phyloP scores from a whole-genome alignment of 2,329 filamentous ascomycete species.

The Septoria petroselini region DNA sequence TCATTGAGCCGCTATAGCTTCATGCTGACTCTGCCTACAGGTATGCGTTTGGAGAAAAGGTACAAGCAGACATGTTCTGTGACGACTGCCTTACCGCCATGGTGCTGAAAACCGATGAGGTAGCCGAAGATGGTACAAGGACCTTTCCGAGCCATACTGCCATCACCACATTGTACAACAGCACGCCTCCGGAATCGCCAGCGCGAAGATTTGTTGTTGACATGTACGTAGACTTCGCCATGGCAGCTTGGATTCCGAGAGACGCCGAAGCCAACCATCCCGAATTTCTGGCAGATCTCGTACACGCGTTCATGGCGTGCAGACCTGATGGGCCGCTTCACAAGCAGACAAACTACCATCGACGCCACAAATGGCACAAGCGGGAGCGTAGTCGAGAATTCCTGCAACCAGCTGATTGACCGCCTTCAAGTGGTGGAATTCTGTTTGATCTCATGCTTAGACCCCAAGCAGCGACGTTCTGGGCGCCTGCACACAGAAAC shows the following conservation, averaged over 20 bases:
- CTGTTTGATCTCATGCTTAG: too few species aligned
- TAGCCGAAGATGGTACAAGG: slow-evolving; percentile 22
- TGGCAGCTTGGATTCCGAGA: slow-evolving; percentile 27
- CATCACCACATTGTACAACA: slow-evolving; percentile 25
- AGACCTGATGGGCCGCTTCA: slow-evolving; percentile 15
- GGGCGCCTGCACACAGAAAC: too few species aligned
- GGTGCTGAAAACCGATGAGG: slow-evolving; percentile 24
- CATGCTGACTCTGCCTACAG: too few species aligned
- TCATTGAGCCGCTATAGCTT: too few species aligned
- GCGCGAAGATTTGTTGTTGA: slow-evolving; percentile 23
- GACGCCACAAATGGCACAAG: slow-evolving; percentile 24
- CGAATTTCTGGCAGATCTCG: slow-evolving; percentile 25
- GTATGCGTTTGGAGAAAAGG: slow-evolving; percentile 26
- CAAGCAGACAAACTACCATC: slow-evolving; percentile 22
- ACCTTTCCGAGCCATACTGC: slow-evolving; percentile 24
- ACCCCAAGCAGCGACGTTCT: too few species aligned
- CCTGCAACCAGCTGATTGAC: slow-evolving; percentile 7
- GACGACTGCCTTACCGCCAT: slow-evolving; percentile 26
- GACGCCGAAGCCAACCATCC: slow-evolving; percentile 22
- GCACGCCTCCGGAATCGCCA: slow-evolving; percentile 19
- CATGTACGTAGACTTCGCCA: slow-evolving; percentile 25
- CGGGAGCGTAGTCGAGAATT: slow-evolving; percentile 18
- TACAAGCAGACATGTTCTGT: slow-evolving; percentile 23
- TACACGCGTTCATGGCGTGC: slow-evolving; percentile 18
- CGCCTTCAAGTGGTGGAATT: background rate